A percentile compares a stretch with the other conserved stretches of the same genome.
Conservation (phyloP, 2,329 filamentous ascomycete genomes). For the Trichophyton rubrum region DNA sequence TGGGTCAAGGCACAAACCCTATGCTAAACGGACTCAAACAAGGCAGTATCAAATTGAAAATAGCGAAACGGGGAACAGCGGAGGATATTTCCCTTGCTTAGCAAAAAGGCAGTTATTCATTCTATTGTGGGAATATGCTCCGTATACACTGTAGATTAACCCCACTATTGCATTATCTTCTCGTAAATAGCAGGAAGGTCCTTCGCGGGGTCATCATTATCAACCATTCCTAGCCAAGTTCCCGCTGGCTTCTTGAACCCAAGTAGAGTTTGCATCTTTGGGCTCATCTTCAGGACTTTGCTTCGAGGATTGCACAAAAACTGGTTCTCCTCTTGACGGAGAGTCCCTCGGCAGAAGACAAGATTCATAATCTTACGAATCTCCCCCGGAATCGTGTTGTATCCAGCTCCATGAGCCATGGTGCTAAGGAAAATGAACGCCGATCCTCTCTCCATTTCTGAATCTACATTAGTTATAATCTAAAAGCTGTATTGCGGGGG, state of each 20-base stretch:
- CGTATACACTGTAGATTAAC: not conserved
- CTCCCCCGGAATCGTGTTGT: slow-evolving; percentile 1
- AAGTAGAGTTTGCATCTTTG: slow-evolving; percentile 1
- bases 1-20: too few species aligned
- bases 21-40: too few species aligned
- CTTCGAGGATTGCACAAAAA: slow-evolving; percentile 3
- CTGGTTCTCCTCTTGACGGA: slow-evolving; percentile 3
- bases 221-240: slow-evolving; percentile 4
- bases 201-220: slow-evolving; percentile 5
- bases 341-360: not conserved
- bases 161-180: not conserved
- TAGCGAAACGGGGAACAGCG: too few species aligned
- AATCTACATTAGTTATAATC: not conserved
- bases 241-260: slow-evolving; percentile 5
- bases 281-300: slow-evolving; percentile 5
- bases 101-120: too few species aligned
- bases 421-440: slow-evolving; percentile 5
- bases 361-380: slow-evolving; percentile 4
- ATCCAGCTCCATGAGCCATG: slow-evolving; percentile 1
- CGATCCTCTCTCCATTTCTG: slow-evolving; percentile 4
- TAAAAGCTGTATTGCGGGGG: not conserved
- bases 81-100: too few species aligned
- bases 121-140: too few species aligned
- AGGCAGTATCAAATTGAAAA: too few species aligned
- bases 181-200: slow-evolving; percentile 3